These are phyloP conservation scores for Lactarius hengduanensis DNA, from an alignment of 768 basidiomycete genomes.

Conservation along the genomic window DNA sequence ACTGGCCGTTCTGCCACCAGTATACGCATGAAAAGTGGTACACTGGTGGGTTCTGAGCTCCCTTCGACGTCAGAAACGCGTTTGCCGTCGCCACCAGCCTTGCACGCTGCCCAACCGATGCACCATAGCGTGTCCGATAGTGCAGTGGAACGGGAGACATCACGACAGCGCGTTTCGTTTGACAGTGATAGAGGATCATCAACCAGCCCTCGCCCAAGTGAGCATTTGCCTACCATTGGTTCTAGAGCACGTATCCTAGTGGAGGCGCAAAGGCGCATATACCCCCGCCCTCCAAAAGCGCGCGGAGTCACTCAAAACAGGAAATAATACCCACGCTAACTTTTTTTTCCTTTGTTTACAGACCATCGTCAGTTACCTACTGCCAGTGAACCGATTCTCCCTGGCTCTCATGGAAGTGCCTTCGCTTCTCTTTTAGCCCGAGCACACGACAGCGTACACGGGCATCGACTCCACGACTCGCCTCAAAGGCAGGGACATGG, in stretches of 20 bases:
- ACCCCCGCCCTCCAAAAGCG: background rate
- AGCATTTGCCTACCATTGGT: conserved; percentile 30
- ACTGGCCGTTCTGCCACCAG: conserved; percentile 34
- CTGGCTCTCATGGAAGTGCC: background rate
- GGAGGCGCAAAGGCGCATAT: conserved; percentile 11
- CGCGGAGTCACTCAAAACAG: background rate
- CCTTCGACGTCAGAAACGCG: conserved; percentile 5
- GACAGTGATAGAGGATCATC: conserved; percentile 51
- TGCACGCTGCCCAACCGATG: conserved; percentile 22
- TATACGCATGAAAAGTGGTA: conserved; percentile 35
- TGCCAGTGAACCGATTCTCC: conserved; percentile 25
- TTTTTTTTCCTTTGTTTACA: background rate
- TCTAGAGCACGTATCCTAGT: conserved; percentile 2
- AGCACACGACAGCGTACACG: conserved; percentile 15
- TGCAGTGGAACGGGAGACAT: conserved; percentile 40
- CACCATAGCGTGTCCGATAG: conserved; percentile 38
- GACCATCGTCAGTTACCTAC: conserved; percentile 19
- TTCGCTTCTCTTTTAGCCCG: conserved; percentile 19
- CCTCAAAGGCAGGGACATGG: conserved; percentile 15
- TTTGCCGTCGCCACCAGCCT: conserved; percentile 43
- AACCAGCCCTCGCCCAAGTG: conserved; percentile 44
- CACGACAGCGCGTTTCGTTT: conserved; percentile 53
- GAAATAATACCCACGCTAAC: background rate
- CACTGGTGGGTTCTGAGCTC: conserved; percentile 40
- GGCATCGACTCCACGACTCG: background rate